Percentiles rank a stretch among this genome's conserved stretches.
These are phyloP conservation scores for Nannochloropsis gaditana DNA, from an alignment of 108 stramenopile species.

Conservation along the genomic window DNA sequence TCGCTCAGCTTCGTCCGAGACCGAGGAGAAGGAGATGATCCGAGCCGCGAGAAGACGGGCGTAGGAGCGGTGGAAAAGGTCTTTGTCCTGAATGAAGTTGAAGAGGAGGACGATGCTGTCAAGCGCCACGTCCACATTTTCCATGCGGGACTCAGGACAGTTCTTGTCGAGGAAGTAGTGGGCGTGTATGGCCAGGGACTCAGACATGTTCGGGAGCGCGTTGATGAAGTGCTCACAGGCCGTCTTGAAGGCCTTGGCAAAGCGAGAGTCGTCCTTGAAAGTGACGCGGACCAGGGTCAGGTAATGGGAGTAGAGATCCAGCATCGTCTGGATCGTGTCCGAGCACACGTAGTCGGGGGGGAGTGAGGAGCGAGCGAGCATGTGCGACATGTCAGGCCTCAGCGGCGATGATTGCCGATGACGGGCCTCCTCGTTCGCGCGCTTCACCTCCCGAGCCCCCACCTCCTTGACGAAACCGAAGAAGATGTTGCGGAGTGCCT, in stretches of 20 bases:
- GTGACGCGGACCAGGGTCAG: conserved; percentile 33
- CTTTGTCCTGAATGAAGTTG: conserved; percentile 40
- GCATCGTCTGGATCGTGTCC: background rate
- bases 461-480: background rate
- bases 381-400: background rate
- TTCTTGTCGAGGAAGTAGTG: conserved; percentile 44
- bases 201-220: conserved; percentile 33
- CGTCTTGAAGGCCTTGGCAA: conserved; percentile 29
- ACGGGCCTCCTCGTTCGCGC: background rate
- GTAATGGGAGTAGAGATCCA: conserved; percentile 37
- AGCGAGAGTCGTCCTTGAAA: conserved; percentile 27
- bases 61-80: conserved; percentile 45
- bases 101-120: conserved; percentile 43
- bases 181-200: conserved; percentile 41
- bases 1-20: conserved; percentile 38
- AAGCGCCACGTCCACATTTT: conserved; percentile 32
- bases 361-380: background rate
- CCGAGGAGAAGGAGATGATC: conserved; percentile 32
- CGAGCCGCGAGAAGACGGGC: conserved; percentile 38
- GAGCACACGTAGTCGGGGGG: background rate
- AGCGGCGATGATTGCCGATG: background rate
- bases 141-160: background rate
- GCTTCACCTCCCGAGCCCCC: background rate
- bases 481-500: background rate
- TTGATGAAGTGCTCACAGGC: conserved; percentile 43